Evolutionary conservation across 1,139 yeast genomes (phyloP).

Genomic region (Geotrichum fermentans): DNA sequence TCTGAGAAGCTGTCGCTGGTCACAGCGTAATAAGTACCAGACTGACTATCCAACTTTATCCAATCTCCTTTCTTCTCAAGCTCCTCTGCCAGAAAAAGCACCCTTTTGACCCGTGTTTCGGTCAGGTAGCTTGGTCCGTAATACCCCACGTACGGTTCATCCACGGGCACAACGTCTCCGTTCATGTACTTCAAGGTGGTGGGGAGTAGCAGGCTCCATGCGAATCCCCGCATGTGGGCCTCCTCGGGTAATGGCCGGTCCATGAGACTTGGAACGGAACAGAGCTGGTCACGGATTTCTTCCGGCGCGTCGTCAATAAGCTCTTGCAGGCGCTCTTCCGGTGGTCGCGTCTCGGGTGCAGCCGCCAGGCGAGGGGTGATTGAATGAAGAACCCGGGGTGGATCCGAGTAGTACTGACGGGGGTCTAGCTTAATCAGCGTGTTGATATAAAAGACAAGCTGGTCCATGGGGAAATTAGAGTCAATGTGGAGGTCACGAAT

Average conservation of each 20-base stretch:
- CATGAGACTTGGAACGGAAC: neutral
- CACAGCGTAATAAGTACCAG: too few relatives aligned
- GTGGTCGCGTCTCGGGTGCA: neutral
- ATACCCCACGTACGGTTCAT: conserved; percentile 19
- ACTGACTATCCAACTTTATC: neutral
- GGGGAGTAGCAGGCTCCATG: conserved; percentile 23
- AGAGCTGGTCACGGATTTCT: neutral
- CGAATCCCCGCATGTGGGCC: conserved; percentile 22
- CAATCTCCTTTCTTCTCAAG: neutral
- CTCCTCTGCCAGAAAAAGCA: conserved; percentile 10
- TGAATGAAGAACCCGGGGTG: neutral
- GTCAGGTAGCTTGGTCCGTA: conserved; percentile 14
- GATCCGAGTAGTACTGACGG: neutral
- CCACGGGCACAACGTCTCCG: conserved; percentile 4
- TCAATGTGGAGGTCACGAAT: conserved; percentile 16
- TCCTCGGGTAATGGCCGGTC: conserved; percentile 22
- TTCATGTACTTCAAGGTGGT: conserved; percentile 6
- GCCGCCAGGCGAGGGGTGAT: neutral
- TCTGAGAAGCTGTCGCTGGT: too few relatives aligned
- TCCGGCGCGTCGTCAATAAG: neutral
- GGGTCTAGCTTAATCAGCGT: conserved; percentile 5
- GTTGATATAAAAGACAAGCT: conserved; percentile 10
- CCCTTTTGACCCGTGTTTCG: conserved; percentile 11
- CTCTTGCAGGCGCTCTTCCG: neutral
- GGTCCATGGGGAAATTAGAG: conserved; percentile 21